phyloP scores from a whole-genome alignment of 2,329 filamentous ascomycete genomes.

The Ascochyta rabiei region DNA sequence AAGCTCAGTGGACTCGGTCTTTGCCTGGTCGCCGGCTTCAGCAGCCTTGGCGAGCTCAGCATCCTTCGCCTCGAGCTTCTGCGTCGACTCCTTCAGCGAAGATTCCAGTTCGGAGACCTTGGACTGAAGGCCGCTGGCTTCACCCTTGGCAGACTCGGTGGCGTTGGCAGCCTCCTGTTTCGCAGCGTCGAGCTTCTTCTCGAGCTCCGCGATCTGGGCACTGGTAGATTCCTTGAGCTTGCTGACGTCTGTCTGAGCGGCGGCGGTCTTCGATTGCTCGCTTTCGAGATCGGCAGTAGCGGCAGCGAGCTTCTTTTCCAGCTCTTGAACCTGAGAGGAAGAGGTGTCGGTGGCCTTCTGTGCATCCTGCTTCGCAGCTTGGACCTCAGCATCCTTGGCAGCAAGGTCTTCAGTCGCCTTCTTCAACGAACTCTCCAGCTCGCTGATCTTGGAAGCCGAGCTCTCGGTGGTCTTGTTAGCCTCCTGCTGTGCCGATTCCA shows the following conservation, averaged over 20 bases:
- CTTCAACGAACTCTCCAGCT: slow-evolving; percentile 31
- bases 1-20: slow-evolving; percentile 53
- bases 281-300: slow-evolving; percentile 11
- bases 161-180: slow-evolving; percentile 20
- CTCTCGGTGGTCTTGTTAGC: slow-evolving; percentile 26
- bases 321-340: slow-evolving; percentile 18
- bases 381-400: slow-evolving; percentile 31
- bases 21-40: slow-evolving; percentile 10
- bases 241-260: slow-evolving; percentile 26
- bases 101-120: slow-evolving; percentile 32
- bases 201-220: slow-evolving; percentile 31
- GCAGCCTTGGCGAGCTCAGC: slow-evolving; percentile 30
- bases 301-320: slow-evolving; percentile 16
- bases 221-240: slow-evolving; percentile 22
- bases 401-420: slow-evolving; percentile 29
- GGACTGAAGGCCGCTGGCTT: slow-evolving; percentile 10
- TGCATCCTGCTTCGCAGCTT: slow-evolving; percentile 25
- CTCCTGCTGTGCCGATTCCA: slow-evolving; percentile 28
- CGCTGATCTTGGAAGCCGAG: slow-evolving; percentile 27
- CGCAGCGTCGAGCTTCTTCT: slow-evolving; percentile 24
- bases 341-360: slow-evolving; percentile 21
- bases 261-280: slow-evolving; percentile 12
- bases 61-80: slow-evolving; percentile 30
- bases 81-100: slow-evolving; percentile 23
- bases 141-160: slow-evolving; percentile 30